Percentiles rank a stretch among this genome's conserved stretches.
These are phyloP conservation scores for Hondaea fermentalgiana DNA, from an alignment of 108 stramenopile genomes.

Conservation along the genomic window DNA sequence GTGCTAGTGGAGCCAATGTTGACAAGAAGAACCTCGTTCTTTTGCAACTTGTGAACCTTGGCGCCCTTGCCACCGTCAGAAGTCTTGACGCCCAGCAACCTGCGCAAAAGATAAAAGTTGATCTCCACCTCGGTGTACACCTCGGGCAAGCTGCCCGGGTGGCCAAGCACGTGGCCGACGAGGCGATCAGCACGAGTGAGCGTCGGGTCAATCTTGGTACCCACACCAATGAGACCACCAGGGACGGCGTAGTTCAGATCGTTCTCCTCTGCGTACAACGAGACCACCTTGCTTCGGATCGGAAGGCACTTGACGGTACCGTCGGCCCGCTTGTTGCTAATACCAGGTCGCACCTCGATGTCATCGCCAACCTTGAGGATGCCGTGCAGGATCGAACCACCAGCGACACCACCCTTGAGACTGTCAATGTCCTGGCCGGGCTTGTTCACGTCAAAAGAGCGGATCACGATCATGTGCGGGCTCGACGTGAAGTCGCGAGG, in stretches of 20 bases:
- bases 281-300: constrained; percentile 75
- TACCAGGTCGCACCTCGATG: constrained; percentile 97
- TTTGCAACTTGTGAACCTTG: constrained; percentile 91
- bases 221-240: constrained; percentile 98
- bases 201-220: constrained; percentile 95
- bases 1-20: constrained; percentile 98
- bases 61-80: constrained; percentile 94
- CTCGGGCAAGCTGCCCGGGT: constrained; percentile 86
- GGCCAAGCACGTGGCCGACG: constrained; percentile 86
- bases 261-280: constrained; percentile 88
- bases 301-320: constrained; percentile 75
- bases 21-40: constrained; percentile 96
- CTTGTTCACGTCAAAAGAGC: constrained; percentile 98
- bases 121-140: constrained; percentile 97
- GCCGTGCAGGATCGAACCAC: constrained; percentile 94
- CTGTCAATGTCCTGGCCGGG: constrained; percentile 92
- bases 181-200: constrained; percentile 95
- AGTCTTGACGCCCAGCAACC: constrained; percentile 95
- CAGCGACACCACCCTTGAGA: constrained; percentile 92
- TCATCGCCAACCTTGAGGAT: constrained; percentile 92
- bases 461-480: constrained; percentile 95
- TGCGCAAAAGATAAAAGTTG: constrained; percentile 85
- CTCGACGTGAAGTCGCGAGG: constrained; percentile 80
- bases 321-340: constrained; percentile 83
- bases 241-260: constrained; percentile 96